These are phyloP conservation scores for Acer saccharum DNA, from an alignment of 345 rosid species.

Conservation along the genomic window DNA sequence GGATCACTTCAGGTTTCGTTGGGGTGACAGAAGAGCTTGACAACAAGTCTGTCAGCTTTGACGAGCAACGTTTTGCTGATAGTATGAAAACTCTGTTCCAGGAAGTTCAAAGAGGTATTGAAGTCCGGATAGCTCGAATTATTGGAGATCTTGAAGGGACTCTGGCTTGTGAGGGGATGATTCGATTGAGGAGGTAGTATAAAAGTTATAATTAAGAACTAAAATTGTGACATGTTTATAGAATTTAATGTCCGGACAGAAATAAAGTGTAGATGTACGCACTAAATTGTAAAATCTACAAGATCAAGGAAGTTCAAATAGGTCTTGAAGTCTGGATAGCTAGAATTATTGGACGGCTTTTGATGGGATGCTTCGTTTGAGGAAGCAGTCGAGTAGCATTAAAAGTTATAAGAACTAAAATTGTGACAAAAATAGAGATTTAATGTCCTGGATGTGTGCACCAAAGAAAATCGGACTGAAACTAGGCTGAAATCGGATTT, in stretches of 20 bases:
- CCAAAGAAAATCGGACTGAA: too few relatives aligned
- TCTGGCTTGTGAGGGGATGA: slow-evolving; percentile 87
- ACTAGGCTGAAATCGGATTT: too few relatives aligned
- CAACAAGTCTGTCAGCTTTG: slow-evolving; percentile 48
- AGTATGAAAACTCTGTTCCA: slow-evolving; percentile 59
- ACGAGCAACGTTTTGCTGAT: slow-evolving; percentile 69
- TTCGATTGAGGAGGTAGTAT: slow-evolving; percentile 45
- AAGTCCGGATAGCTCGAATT: slow-evolving; percentile 80
- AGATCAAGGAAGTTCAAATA: too few relatives aligned
- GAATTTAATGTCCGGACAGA: background rate
- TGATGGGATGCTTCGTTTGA: too few relatives aligned
- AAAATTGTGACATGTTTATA: background rate
- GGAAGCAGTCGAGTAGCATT: too few relatives aligned
- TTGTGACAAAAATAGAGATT: too few relatives aligned
- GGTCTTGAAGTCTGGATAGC: too few relatives aligned
- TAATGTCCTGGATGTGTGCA: too few relatives aligned
- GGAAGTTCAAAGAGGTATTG: slow-evolving; percentile 91
- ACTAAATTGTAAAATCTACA: too few relatives aligned
- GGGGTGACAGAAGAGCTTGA: slow-evolving; percentile 51
- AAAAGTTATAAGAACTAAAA: too few relatives aligned
- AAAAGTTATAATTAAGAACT: background rate
- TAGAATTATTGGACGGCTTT: too few relatives aligned
- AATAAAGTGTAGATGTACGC: background rate
- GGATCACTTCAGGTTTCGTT: slow-evolving; percentile 55
- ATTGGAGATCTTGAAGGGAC: slow-evolving; percentile 93